These are phyloP conservation scores for Solanum rostratum DNA, from an alignment of 257 asterid genomes.

Conservation along the genomic window DNA sequence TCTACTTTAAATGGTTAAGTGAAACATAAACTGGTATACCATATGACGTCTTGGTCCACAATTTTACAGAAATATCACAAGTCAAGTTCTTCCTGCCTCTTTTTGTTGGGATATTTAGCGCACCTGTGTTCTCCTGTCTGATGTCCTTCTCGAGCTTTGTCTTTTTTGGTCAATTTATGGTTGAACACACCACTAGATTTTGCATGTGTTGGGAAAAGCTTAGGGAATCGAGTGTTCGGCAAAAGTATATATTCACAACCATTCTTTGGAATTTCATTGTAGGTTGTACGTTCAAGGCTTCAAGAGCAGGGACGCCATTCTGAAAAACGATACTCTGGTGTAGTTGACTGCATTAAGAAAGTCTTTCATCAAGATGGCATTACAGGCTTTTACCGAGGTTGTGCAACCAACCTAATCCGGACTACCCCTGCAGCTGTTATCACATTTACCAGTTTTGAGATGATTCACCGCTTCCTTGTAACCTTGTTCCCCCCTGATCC, in stretches of 20 bases:
- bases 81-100: neutral
- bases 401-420: slow-evolving; percentile 82
- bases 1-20: neutral
- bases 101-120: neutral
- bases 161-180: neutral
- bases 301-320: slow-evolving; percentile 98
- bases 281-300: slow-evolving; percentile 96
- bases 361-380: slow-evolving; percentile 70
- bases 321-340: slow-evolving; percentile 79
- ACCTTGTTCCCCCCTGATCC: slow-evolving; percentile 60
- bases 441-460: slow-evolving; percentile 95
- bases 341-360: slow-evolving; percentile 65
- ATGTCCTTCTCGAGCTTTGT: neutral
- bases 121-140: neutral
- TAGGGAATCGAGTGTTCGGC: neutral
- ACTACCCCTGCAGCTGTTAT: slow-evolving; percentile 97
- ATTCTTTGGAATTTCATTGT: neutral
- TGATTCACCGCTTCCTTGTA: slow-evolving; percentile 89
- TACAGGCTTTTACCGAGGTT: slow-evolving; percentile 84
- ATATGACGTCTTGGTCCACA: neutral
- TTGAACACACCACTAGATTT: neutral
- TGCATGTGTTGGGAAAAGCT: neutral
- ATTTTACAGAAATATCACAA: neutral
- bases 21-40: neutral
- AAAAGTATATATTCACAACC: neutral